Percentiles rank a stretch among this genome's conserved stretches.
These are phyloP conservation scores for Pseudogymnoascus sp. DNA, from an alignment of 2,329 filamentous ascomycete species.

Conservation along the genomic window DNA sequence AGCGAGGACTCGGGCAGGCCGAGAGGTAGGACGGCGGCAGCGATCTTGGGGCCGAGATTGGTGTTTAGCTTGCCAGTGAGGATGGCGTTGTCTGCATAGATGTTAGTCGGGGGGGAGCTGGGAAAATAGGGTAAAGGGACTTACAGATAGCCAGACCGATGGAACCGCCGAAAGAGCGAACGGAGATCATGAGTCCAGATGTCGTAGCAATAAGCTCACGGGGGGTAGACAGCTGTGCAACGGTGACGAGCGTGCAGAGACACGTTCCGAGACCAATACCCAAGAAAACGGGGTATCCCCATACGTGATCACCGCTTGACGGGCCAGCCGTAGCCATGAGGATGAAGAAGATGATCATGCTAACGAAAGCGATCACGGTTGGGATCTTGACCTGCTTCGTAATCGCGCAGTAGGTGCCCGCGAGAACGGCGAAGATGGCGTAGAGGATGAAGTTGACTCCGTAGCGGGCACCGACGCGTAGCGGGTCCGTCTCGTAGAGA, in stretches of 20 bases:
- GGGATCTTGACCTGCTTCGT: slow-evolving; percentile 25
- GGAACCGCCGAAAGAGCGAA: slow-evolving; percentile 39
- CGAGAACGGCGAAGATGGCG: slow-evolving; percentile 26
- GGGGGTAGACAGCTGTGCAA: slow-evolving; percentile 33
- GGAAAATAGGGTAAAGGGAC: background rate
- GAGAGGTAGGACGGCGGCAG: slow-evolving; percentile 25
- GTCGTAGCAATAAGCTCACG: slow-evolving; percentile 30
- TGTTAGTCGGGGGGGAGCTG: background rate
- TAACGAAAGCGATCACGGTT: slow-evolving; percentile 23
- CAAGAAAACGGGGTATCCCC: slow-evolving; percentile 33
- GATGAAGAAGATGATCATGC: slow-evolving; percentile 29
- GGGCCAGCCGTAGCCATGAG: slow-evolving; percentile 30
- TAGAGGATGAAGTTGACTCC: slow-evolving; percentile 29
- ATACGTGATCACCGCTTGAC: slow-evolving; percentile 22
- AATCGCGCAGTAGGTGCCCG: slow-evolving; percentile 21
- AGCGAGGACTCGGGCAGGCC: slow-evolving; percentile 24
- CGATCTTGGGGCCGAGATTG: slow-evolving; percentile 28
- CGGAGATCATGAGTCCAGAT: slow-evolving; percentile 30
- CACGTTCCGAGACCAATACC: slow-evolving; percentile 31
- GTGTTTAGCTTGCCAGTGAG: slow-evolving; percentile 25
- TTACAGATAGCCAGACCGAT: slow-evolving; percentile 39
- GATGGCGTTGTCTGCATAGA: slow-evolving; percentile 23
- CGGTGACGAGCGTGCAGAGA: slow-evolving; percentile 30
- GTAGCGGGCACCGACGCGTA: slow-evolving; percentile 30
- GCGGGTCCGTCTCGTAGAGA: slow-evolving; percentile 31